Evolutionary conservation across 495 filamentous ascomycete genomes (phyloP).

Genomic region (Tuber microsphaerosporum): DNA sequence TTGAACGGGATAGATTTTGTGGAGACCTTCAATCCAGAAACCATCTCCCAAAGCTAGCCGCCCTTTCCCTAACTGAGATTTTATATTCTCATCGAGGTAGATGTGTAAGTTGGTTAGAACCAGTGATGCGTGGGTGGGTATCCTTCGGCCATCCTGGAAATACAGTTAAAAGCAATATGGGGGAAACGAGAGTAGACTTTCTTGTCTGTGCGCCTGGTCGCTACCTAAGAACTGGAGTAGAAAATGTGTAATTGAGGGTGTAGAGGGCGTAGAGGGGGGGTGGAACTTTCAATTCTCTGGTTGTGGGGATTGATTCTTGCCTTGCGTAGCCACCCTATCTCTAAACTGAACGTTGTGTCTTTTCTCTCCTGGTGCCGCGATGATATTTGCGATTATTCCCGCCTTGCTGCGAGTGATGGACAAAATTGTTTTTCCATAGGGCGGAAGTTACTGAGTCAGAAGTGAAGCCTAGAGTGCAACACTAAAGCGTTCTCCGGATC

Average conservation of each 20-base stretch:
- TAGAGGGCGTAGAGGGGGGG: not conserved
- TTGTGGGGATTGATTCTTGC: not conserved
- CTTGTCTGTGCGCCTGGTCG: not conserved
- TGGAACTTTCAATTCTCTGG: not conserved
- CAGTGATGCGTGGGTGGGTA: not conserved
- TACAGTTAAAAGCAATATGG: not conserved
- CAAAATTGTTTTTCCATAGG: not conserved
- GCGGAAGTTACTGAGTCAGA: not conserved
- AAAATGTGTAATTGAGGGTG: not conserved
- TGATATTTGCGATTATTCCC: not conserved
- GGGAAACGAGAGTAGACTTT: not conserved
- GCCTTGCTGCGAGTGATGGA: not conserved
- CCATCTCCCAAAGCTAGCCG: not conserved
- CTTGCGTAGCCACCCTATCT: not conserved
- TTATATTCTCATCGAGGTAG: not conserved
- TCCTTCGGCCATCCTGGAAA: not conserved
- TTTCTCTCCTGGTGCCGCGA: not conserved
- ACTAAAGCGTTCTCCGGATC: not conserved
- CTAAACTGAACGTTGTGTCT: not conserved
- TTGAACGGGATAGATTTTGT: not conserved
- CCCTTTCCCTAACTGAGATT: not conserved
- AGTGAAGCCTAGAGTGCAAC: not conserved
- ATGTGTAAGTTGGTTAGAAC: not conserved
- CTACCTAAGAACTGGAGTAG: not conserved
- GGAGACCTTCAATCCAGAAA: too few relatives aligned